phyloP scores from a whole-genome alignment of 805 yeast species.

The Lipomyces starkeyi region DNA sequence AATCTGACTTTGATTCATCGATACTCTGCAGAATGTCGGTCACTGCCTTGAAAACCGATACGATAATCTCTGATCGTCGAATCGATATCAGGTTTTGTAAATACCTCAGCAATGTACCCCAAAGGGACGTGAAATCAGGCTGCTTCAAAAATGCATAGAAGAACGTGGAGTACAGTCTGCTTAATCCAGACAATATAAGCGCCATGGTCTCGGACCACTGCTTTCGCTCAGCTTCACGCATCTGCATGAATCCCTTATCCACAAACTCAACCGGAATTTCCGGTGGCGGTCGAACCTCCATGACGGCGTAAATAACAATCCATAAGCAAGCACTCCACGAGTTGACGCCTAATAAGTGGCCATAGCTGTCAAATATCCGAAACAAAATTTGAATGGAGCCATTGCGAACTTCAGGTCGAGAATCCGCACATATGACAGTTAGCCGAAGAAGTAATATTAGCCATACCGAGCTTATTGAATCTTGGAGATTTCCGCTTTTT shows the following conservation, averaged over 20 bases:
- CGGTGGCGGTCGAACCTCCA: slow-evolving; percentile 40
- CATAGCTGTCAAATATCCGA: slow-evolving; percentile 77
- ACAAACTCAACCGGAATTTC: slow-evolving; percentile 23
- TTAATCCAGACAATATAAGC: slow-evolving; percentile 68
- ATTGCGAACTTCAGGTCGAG: slow-evolving; percentile 80
- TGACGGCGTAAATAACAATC: slow-evolving; percentile 60
- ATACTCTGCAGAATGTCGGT: slow-evolving; percentile 53
- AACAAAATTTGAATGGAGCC: slow-evolving; percentile 91
- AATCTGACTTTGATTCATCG: slow-evolving; percentile 16
- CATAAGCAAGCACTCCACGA: slow-evolving; percentile 71
- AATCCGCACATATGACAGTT: slow-evolving; percentile 66
- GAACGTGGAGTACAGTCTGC: slow-evolving; percentile 63
- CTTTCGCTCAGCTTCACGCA: slow-evolving; percentile 42
- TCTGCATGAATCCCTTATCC: slow-evolving; percentile 37
- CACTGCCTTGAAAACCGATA: slow-evolving; percentile 61
- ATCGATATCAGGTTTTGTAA: slow-evolving; percentile 51
- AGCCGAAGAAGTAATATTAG: slow-evolving; percentile 65
- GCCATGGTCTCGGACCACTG: slow-evolving; percentile 67
- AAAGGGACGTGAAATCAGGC: slow-evolving; percentile 49
- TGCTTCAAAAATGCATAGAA: slow-evolving; percentile 48
- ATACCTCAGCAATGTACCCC: slow-evolving; percentile 64
- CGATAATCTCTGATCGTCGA: slow-evolving; percentile 59
- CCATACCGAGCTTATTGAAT: slow-evolving; percentile 55
- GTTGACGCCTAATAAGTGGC: slow-evolving; percentile 55
- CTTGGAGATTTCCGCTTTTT: slow-evolving; percentile 21